These are phyloP conservation scores for Pestalotiopsis sp. DNA, from an alignment of 2,329 filamentous ascomycete species.

Conservation along the genomic window DNA sequence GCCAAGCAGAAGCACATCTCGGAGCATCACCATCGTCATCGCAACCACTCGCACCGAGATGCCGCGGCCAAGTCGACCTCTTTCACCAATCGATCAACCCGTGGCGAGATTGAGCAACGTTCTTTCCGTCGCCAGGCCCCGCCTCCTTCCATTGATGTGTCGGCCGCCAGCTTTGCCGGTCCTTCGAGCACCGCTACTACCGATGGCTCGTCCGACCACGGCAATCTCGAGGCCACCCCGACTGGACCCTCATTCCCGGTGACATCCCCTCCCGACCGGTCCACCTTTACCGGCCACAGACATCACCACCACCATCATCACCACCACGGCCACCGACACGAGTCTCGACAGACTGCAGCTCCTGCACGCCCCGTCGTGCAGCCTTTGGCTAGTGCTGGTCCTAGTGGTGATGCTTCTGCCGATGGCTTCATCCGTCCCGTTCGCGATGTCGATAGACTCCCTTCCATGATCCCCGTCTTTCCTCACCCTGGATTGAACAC, in stretches of 20 bases:
- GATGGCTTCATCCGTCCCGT: slow-evolving; percentile 80
- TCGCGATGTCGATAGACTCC: slow-evolving; percentile 78
- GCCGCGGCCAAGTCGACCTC: slow-evolving; percentile 47
- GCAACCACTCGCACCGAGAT: slow-evolving; percentile 49
- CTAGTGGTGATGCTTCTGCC: slow-evolving; percentile 63
- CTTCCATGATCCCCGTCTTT: slow-evolving; percentile 74
- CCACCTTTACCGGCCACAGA: slow-evolving; percentile 55
- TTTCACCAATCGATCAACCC: slow-evolving; percentile 53
- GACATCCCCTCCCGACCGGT: slow-evolving; percentile 70
- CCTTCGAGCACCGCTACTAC: slow-evolving; percentile 38
- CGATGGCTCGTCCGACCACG: slow-evolving; percentile 29
- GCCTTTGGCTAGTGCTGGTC: slow-evolving; percentile 65
- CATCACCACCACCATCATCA: slow-evolving; percentile 48
- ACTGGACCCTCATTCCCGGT: slow-evolving; percentile 62
- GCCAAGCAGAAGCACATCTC: slow-evolving; percentile 69
- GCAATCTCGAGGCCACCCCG: slow-evolving; percentile 56
- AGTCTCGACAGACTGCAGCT: slow-evolving; percentile 48
- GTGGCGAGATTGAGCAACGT: slow-evolving; percentile 59
- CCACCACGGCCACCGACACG: slow-evolving; percentile 45
- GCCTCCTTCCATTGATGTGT: slow-evolving; percentile 81
- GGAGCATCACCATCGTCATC: slow-evolving; percentile 52
- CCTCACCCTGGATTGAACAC: slow-evolving; percentile 59
- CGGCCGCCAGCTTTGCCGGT: slow-evolving; percentile 50
- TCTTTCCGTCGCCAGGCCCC: slow-evolving; percentile 75
- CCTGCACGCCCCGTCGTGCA: slow-evolving; percentile 57